Conservation (phyloP, 768 basidiomycete genomes). For the Stropharia rugosoannulata region DNA sequence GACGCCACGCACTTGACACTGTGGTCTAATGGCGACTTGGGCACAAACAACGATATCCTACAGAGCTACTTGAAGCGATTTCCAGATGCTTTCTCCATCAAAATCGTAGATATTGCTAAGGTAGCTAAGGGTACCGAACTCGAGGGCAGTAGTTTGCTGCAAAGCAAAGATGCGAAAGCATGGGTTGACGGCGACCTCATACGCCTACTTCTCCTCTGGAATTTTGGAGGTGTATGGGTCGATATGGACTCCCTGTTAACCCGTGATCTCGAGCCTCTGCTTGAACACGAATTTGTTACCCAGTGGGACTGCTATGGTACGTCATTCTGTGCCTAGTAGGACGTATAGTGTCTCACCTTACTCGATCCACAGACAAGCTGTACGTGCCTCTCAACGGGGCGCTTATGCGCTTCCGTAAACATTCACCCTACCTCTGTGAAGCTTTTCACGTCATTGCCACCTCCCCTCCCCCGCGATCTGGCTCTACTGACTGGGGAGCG, state of each 20-base stretch:
- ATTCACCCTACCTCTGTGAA: slow-evolving; percentile 96
- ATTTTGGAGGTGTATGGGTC: slow-evolving; percentile 91
- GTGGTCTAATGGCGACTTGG: slow-evolving; percentile 89
- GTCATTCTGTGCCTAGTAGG: slow-evolving; percentile 17
- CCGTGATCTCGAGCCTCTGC: slow-evolving; percentile 79
- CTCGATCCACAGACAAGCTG: slow-evolving; percentile 33
- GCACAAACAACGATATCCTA: slow-evolving; percentile 57
- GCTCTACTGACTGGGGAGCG: slow-evolving; percentile 93
- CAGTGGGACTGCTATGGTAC: slow-evolving; percentile 99
- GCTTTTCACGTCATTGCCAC: slow-evolving; percentile 89
- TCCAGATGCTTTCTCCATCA: slow-evolving; percentile 71
- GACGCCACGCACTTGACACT: slow-evolving; percentile 65
- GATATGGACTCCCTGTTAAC: slow-evolving; percentile 97
- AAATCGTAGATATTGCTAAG: slow-evolving; percentile 60
- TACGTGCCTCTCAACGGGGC: slow-evolving; percentile 83
- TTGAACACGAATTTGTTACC: slow-evolving; percentile 95
- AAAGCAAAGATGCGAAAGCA: slow-evolving; percentile 70
- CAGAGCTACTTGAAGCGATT: slow-evolving; percentile 56
- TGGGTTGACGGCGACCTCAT: slow-evolving; percentile 96
- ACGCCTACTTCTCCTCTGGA: slow-evolving; percentile 86
- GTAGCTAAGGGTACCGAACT: slow-evolving; percentile 79
- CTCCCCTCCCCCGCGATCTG: slow-evolving; percentile 66
- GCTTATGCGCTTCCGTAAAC: slow-evolving; percentile 86
- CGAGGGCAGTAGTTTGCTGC: slow-evolving; percentile 60
- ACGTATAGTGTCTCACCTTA: not conserved